phyloP scores from a whole-genome alignment of 306 rosid species.

The Spatholobus suberectus region DNA sequence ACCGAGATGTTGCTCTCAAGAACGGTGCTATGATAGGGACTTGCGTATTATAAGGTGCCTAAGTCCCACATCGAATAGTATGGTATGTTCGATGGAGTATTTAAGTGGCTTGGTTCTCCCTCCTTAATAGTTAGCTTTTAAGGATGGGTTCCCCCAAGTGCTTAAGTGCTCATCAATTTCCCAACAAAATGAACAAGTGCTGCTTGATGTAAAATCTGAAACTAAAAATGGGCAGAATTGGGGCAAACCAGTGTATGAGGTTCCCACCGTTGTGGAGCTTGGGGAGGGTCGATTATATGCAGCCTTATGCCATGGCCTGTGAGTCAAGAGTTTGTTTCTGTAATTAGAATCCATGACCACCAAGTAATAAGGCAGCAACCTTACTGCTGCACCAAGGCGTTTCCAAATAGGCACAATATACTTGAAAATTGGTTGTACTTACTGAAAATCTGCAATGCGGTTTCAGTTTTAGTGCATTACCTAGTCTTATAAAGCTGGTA shows the following conservation, averaged over 20 bases:
- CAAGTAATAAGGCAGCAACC: not conserved
- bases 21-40: no score
- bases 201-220: slow-evolving; percentile 1
- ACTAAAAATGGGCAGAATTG: not conserved
- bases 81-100: no score
- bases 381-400: not conserved
- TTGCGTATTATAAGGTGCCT: no score
- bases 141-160: no score
- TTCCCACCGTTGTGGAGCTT: not conserved
- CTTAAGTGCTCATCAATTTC: no score
- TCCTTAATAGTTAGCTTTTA: no score
- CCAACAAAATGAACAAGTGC: slow-evolving; percentile 6
- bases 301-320: not conserved
- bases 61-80: no score
- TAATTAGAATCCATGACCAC: not conserved
- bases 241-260: not conserved
- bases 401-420: not conserved
- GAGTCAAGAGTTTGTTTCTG: not conserved
- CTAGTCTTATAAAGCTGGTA: not conserved
- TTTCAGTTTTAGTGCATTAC: slow-evolving; percentile 18
- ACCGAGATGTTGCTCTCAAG: no score
- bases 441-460: not conserved
- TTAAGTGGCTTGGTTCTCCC: no score
- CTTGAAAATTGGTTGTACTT: not conserved
- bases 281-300: not conserved